These are phyloP conservation scores for Phytophthora constricta DNA, from an alignment of 352 stramenopile genomes.

Conservation along the genomic window DNA sequence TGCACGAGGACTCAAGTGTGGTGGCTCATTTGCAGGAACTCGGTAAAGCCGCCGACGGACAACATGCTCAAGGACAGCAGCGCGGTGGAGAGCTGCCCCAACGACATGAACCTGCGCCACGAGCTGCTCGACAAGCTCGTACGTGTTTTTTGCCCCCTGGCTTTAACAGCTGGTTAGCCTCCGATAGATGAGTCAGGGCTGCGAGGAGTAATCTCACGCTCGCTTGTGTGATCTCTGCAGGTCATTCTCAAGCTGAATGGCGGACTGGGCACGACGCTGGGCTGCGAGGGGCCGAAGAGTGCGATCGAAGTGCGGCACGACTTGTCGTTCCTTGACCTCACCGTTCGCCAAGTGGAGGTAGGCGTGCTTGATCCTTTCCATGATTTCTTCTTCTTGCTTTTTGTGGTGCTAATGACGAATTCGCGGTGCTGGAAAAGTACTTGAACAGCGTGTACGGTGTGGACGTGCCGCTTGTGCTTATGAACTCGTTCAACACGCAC, in stretches of 20 bases:
- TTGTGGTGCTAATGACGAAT: background rate
- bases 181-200: background rate
- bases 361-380: background rate
- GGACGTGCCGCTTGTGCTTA: slow-evolving; percentile 99
- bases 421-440: slow-evolving; percentile 53
- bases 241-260: slow-evolving; percentile 99
- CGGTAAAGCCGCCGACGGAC: slow-evolving; percentile 74
- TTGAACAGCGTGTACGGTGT: slow-evolving; percentile 92
- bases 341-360: slow-evolving; percentile 97
- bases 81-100: slow-evolving; percentile 88
- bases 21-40: slow-evolving; percentile 53
- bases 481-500: slow-evolving; percentile 99
- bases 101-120: slow-evolving; percentile 93
- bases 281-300: slow-evolving; percentile 93
- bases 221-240: slow-evolving; percentile 43
- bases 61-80: slow-evolving; percentile 77
- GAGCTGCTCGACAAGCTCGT: slow-evolving; percentile 96
- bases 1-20: background rate
- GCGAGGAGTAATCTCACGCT: slow-evolving; percentile 21
- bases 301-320: slow-evolving; percentile 94
- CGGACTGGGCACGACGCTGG: slow-evolving; percentile 98
- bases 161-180: slow-evolving; percentile 1
- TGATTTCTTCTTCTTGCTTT: slow-evolving; percentile 1
- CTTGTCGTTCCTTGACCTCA: slow-evolving; percentile 98
- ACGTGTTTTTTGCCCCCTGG: slow-evolving; percentile 4